Evolutionary conservation across 345 rosid species (phyloP), one percentile per base, ranked within the genome.

Genomic region (Aurinia saxatilis): DNA sequence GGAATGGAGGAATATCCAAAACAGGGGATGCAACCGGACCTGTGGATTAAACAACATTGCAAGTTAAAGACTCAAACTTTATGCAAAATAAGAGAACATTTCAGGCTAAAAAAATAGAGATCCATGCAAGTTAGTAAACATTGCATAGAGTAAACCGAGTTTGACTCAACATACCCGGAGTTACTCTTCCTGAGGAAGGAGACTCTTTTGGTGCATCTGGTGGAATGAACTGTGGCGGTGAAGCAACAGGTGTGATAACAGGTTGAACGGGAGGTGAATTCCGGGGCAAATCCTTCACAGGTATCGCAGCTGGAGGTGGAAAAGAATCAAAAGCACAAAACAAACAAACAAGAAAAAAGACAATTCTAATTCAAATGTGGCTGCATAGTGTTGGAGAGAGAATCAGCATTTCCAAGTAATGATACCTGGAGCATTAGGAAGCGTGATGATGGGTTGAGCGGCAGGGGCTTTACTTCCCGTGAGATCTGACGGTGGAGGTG

Each of bases 391-490:
- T 71, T 71, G 60, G 65, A 50, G 17, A 53, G 50, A 61, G 42
- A 50, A 56, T 30, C 69, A 29, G 31, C 27, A 21, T 21, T 37
- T 9, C 30, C 50, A 41, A 40, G 10, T 50, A 13, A 29, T 1
- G 21, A 36, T 67, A 80, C 88, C 79, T 61, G 79, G 82, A 44
- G 79, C 63, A 73, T 33, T 57, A 60, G 84, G 80, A 37, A 54
- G 59, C 3, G 77, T 47, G 40, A 65, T 66, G 14, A 82, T 57
- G 52, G 80, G 59, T 50, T 77, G 74, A 23, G 49, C 51, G 29
- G 68, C 61, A n/a, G 87, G 72, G 11, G 75, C 44, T 57, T 50
- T 13, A 42, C 34, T 12, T 7, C 67, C 67, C 2, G 4, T 10
- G n/a, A 57, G 21, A 61, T 45, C 60, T 40, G 63, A 35, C 19